Base-by-base conservation (phyloP, 345 rosid species). In the Gossypium turneri region DNA sequence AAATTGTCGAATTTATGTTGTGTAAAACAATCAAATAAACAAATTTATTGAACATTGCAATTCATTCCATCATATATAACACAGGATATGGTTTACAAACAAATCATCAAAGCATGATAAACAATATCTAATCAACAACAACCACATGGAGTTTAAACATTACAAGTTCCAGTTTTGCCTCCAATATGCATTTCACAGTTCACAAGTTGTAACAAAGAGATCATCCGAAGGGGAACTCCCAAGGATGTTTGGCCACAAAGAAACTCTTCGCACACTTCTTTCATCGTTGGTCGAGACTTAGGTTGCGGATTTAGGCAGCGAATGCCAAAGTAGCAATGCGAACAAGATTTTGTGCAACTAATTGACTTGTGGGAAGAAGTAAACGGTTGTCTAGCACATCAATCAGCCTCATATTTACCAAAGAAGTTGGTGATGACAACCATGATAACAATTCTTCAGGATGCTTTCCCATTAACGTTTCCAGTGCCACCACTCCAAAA, bases 231-330 rank as follows among this genome's bases (percentile, higher is more conserved):
- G 9, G 65, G 64, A 3, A 44, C 2, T 6, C 13, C 1, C 12
- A 64, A 25, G 1, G 66, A 45, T 25, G 24, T 24, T 45, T 25
- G 38, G 13, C 43, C 15, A 44, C 19, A 24, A 25, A 67, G 48
- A 12, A 75, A 38, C 45, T 67, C 58, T 19, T 75, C 12, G 13
- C 57, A 75, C 19, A 67, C 72, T 2, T 55, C 48, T 52, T 80
- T 20, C 79, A 76, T 80, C 1, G 58, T 41, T 7, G 79, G 82
- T 12, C 74, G 63, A 3, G 24, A 47, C 29, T 59, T 56, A 1
- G 71, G 76, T 4, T 66, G 17, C 0, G 38, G 4, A 50, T 76
- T 3, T 8, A 75, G 7, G 58, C 82, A 76, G 0, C n/a, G n/a
- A n/a, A n/a, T n/a, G n/a, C n/a, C n/a, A n/a, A n/a, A n/a, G n/a